Conservation (phyloP, 768 basidiomycete species). For the Lyophyllum shimeji region DNA sequence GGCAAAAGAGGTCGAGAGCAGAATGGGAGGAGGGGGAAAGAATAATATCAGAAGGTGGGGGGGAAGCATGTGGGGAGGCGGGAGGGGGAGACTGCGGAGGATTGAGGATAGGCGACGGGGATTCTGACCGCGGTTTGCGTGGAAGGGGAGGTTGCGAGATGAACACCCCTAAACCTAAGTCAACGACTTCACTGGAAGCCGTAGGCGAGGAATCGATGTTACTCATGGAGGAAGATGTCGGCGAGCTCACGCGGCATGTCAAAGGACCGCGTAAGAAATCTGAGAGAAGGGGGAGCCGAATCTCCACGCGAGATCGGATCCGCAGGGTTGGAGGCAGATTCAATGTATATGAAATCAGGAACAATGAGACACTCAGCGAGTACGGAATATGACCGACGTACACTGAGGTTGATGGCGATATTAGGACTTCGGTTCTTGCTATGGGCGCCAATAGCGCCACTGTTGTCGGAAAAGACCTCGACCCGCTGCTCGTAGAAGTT, state of each 20-base stretch:
- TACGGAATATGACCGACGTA: background rate
- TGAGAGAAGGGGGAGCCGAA: background rate
- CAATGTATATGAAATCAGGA: constrained; percentile 3
- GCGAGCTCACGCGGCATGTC: background rate
- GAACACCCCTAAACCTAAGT: background rate
- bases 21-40: background rate
- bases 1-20: background rate
- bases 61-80: too few species aligned
- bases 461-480: too few species aligned
- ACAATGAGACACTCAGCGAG: constrained; percentile 11
- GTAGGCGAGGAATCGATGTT: background rate
- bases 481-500: too few species aligned
- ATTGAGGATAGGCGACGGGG: background rate
- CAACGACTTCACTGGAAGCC: background rate
- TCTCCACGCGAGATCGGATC: constrained; percentile 13
- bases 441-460: too few species aligned
- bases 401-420: too few species aligned
- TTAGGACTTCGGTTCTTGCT: too few species aligned
- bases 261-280: background rate
- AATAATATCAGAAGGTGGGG: background rate
- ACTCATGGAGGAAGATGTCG: background rate
- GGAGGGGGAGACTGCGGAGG: too few species aligned
- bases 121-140: background rate
- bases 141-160: background rate
- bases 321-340: constrained; percentile 21